Percentiles rank a stretch among this genome's conserved stretches.
Conservation (phyloP, 176 grass and related monocot genomes). For the Aegilops umbellulata region DNA sequence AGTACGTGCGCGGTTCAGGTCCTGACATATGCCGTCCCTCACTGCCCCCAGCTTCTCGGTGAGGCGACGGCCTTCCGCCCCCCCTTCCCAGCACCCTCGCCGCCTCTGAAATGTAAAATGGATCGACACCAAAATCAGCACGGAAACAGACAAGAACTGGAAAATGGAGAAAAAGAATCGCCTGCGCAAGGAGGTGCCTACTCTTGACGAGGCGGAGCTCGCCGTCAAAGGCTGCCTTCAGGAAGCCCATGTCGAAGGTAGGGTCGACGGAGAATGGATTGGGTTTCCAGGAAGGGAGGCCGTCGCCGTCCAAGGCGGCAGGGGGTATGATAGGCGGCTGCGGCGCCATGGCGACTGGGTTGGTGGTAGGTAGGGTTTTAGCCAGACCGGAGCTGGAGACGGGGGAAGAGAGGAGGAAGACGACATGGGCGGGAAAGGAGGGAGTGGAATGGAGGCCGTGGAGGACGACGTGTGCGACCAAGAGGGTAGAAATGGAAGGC, state of each 20-base stretch:
- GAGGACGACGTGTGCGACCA: no score
- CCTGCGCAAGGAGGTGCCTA: background rate
- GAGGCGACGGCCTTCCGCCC: conserved; percentile 12
- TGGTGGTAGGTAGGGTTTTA: background rate
- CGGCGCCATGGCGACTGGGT: background rate
- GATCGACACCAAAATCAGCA: background rate
- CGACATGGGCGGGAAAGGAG: background rate
- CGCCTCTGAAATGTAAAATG: background rate
- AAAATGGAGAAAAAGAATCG: background rate
- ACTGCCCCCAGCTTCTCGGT: background rate
- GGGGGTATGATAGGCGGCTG: background rate
- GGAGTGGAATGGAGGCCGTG: no score
- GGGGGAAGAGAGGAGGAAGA: background rate
- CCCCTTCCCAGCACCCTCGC: conserved; percentile 7
- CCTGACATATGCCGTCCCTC: background rate
- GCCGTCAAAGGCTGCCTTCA: background rate
- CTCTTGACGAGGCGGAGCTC: background rate
- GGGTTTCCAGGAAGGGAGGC: background rate
- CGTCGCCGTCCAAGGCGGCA: background rate
- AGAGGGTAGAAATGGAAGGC: no score
- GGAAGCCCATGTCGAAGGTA: background rate
- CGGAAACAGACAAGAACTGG: background rate
- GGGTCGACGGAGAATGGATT: background rate
- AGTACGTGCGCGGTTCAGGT: no score
- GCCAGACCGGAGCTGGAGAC: background rate